Evolutionary conservation across 1,139 yeast genomes (phyloP).

Genomic region (Nadsonia commutata): DNA sequence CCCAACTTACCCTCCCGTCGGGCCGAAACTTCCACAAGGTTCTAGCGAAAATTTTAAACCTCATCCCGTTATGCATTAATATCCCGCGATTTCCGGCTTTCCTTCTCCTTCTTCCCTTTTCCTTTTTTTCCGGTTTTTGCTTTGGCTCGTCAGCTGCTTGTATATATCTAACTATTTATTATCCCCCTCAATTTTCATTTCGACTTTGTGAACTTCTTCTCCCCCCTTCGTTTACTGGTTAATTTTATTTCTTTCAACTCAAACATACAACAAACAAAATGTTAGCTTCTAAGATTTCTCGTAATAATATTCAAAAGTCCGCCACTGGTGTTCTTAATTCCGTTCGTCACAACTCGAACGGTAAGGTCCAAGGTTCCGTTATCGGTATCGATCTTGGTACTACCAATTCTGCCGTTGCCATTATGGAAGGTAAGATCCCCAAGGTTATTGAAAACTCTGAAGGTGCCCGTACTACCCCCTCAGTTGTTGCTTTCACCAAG

Average conservation of each 20-base stretch:
- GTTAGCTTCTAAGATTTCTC: slow-evolving; percentile 3
- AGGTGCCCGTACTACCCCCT: slow-evolving; percentile 98
- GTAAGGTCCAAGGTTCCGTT: slow-evolving; percentile 43
- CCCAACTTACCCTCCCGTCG: too few relatives aligned
- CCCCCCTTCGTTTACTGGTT: background rate
- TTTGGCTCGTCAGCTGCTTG: background rate
- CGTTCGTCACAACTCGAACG: slow-evolving; percentile 24
- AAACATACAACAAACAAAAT: slow-evolving; percentile 1
- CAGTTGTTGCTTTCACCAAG: slow-evolving; percentile 95
- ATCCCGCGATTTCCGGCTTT: too few relatives aligned
- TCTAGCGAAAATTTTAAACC: too few relatives aligned
- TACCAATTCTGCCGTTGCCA: slow-evolving; percentile 97
- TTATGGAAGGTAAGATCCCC: slow-evolving; percentile 95
- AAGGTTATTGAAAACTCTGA: slow-evolving; percentile 95
- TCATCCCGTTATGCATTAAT: too few relatives aligned
- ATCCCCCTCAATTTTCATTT: background rate
- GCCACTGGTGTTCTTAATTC: slow-evolving; percentile 6
- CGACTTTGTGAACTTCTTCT: background rate
- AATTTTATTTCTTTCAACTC: too few relatives aligned
- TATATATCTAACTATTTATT: background rate
- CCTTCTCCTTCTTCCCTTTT: background rate
- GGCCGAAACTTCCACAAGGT: too few relatives aligned
- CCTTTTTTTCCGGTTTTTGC: background rate
- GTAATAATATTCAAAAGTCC: slow-evolving; percentile 1
- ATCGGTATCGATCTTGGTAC: slow-evolving; percentile 99